Conservation (phyloP, 768 basidiomycete genomes). For the Mycena maculata region DNA sequence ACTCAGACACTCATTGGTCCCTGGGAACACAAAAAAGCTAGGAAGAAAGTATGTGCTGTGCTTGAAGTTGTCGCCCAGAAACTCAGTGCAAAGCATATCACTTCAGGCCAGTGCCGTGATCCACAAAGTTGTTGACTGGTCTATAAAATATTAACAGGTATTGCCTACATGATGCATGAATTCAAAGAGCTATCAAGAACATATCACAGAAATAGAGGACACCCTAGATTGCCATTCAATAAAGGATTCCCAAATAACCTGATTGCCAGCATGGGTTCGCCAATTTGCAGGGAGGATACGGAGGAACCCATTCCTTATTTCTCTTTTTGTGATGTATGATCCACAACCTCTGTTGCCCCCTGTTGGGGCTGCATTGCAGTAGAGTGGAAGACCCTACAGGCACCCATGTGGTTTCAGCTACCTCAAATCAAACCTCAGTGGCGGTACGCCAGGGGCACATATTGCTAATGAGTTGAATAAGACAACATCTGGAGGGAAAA, state of each 20-base stretch:
- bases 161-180: constrained; percentile 48
- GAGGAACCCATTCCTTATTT: background rate
- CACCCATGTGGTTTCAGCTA: no score
- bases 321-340: background rate
- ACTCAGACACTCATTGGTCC: background rate
- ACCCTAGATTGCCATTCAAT: constrained; percentile 50
- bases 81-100: constrained; percentile 48
- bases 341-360: constrained; percentile 2
- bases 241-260: constrained; percentile 45
- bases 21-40: constrained; percentile 51
- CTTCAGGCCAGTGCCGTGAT: background rate
- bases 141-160: background rate
- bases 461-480: no score
- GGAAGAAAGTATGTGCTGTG: constrained; percentile 44
- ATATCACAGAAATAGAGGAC: constrained; percentile 50
- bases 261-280: background rate
- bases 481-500: no score
- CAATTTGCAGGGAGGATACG: constrained; percentile 13
- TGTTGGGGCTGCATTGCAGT: background rate
- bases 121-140: background rate
- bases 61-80: constrained; percentile 54
- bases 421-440: no score
- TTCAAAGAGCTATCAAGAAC: constrained; percentile 56
- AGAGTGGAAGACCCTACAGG: no score
- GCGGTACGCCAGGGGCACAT: no score